Evolutionary conservation across 2,329 filamentous ascomycete species (phyloP).

Genomic region (Elsinoe australis): DNA sequence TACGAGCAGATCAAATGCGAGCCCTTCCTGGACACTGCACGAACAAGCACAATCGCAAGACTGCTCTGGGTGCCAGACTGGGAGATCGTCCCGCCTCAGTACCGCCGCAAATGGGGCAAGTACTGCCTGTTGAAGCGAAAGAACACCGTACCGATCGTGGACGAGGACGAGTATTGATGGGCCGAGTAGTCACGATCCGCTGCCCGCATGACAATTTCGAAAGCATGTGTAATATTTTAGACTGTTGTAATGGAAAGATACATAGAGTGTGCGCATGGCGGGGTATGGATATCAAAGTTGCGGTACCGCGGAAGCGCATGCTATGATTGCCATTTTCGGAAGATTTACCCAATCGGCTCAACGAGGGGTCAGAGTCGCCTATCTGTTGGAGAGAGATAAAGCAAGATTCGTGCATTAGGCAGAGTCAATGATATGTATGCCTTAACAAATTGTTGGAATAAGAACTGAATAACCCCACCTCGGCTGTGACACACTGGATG

Average conservation of each 20-base stretch:
- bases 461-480: no score
- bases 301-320: background rate
- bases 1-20: slow-evolving; percentile 75
- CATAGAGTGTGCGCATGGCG: slow-evolving; percentile 2
- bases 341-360: slow-evolving; percentile 2
- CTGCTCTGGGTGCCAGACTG: slow-evolving; percentile 74
- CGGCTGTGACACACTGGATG: no score
- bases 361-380: no score
- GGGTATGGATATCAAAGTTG: slow-evolving; percentile 13
- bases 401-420: no score
- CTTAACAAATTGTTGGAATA: no score
- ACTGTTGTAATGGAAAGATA: background rate
- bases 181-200: no score
- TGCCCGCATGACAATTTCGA: no score
- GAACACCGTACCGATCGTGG: background rate
- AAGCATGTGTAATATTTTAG: no score
- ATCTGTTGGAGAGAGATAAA: no score
- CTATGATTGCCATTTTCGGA: slow-evolving; percentile 10
- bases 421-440: no score
- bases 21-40: slow-evolving; percentile 70
- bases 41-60: slow-evolving; percentile 65
- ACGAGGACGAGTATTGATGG: background rate
- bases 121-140: slow-evolving; percentile 64
- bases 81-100: slow-evolving; percentile 59
- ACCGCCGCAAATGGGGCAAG: slow-evolving; percentile 71